A percentile compares a stretch with the other conserved stretches of the same genome.
Evolutionary conservation across 768 basidiomycete genomes (phyloP).

Genomic region (Solioccasus polychromus): DNA sequence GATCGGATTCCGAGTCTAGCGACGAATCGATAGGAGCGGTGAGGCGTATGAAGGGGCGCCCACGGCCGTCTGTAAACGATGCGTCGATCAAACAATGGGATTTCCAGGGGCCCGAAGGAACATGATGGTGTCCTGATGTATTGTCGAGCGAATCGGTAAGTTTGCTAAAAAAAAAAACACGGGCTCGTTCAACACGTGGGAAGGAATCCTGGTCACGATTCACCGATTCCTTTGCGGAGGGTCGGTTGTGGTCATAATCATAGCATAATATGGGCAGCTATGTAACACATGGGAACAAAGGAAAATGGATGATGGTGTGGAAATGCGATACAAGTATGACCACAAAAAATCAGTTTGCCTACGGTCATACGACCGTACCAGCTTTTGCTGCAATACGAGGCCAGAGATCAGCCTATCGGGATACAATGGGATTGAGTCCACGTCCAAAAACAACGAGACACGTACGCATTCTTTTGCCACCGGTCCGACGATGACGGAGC

Average conservation of each 20-base stretch:
- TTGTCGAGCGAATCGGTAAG: not conserved
- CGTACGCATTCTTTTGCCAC: slow-evolving; percentile 99
- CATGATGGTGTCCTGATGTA: not conserved
- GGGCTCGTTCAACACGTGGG: not conserved
- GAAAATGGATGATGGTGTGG: not conserved
- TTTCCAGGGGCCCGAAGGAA: slow-evolving; percentile 1
- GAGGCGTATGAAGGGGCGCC: slow-evolving; percentile 10
- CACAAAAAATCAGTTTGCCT: slow-evolving; percentile 7
- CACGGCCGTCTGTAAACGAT: slow-evolving; percentile 21
- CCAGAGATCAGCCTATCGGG: slow-evolving; percentile 87
- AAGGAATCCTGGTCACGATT: not conserved
- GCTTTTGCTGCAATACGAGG: slow-evolving; percentile 99
- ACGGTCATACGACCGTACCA: slow-evolving; percentile 88
- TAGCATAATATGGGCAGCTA: slow-evolving; percentile 18
- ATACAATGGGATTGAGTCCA: not conserved
- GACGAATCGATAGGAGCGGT: slow-evolving; percentile 3
- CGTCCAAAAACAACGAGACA: slow-evolving; percentile 14
- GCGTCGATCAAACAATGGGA: slow-evolving; percentile 29
- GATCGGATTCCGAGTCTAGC: slow-evolving; percentile 17
- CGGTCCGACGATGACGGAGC: slow-evolving; percentile 92
- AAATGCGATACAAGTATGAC: slow-evolving; percentile 6
- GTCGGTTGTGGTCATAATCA: slow-evolving; percentile 4
- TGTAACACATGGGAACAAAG: slow-evolving; percentile 15
- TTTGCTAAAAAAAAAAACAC: not conserved
- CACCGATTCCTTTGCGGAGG: not conserved